Conservation (phyloP, 2,329 filamentous ascomycete genomes). For the Aquanectria penicillioides region DNA sequence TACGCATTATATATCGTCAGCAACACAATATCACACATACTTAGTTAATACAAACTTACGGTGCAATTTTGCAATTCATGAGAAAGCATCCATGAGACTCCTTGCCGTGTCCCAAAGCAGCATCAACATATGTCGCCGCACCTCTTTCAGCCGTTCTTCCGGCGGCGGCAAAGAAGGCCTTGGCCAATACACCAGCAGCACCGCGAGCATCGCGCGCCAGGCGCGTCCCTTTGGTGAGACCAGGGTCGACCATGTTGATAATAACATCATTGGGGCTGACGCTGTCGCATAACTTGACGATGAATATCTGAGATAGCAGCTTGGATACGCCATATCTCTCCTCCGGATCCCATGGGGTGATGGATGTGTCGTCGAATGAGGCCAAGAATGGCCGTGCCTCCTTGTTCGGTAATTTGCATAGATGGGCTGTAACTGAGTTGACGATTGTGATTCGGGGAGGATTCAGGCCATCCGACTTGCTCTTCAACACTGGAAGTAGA, state of each 20-base stretch:
- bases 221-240: slow-evolving; percentile 40
- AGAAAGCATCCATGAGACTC: slow-evolving; percentile 63
- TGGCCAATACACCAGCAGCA: slow-evolving; percentile 1
- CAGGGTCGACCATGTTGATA: slow-evolving; percentile 50
- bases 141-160: slow-evolving; percentile 50
- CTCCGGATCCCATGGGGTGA: slow-evolving; percentile 29
- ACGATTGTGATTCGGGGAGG: slow-evolving; percentile 42
- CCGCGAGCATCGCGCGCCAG: slow-evolving; percentile 29
- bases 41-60: slow-evolving; percentile 18
- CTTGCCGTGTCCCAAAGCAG: slow-evolving; percentile 54
- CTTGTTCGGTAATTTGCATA: slow-evolving; percentile 40
- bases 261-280: slow-evolving; percentile 47
- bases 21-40: accelerated
- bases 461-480: neutral
- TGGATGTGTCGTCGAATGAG: slow-evolving; percentile 40
- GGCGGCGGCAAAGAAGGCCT: slow-evolving; percentile 25
- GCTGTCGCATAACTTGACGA: slow-evolving; percentile 50
- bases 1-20: neutral
- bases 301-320: slow-evolving; percentile 46
- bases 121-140: slow-evolving; percentile 59
- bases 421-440: slow-evolving; percentile 41
- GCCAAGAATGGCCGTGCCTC: slow-evolving; percentile 38
- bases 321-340: slow-evolving; percentile 46
- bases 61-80: slow-evolving; percentile 53
- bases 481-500: slow-evolving; percentile 36